Evolutionary conservation across 805 yeast genomes (phyloP), one percentile per base, ranked within the genome.

Genomic region (Candida verbasci): DNA sequence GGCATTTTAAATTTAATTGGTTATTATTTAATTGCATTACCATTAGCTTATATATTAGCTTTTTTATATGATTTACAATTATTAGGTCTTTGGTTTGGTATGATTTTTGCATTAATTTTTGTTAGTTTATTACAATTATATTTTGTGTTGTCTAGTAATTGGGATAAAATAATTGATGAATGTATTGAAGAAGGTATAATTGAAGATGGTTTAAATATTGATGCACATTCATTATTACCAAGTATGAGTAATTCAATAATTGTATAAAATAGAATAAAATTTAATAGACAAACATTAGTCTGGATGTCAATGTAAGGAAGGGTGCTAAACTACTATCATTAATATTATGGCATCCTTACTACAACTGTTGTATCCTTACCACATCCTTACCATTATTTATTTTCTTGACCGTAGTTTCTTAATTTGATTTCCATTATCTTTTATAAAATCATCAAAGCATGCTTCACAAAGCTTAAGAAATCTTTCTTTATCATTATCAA

Each of bases 11-110:
- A 73, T 49, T 47, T 76, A 24, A 51, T 70, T 14, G 58, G 70
- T 34, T 75, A 73, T 45, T 75, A 75, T 45, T 41, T 62, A 5
- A 51, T 75, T 34, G 79, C 77, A 2, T 56, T 72, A 28, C 81
- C 81, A 1, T 53, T 59, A 34, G 77, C 74, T 16, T 53, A 65
- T 31, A 34, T 62, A 11, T 58, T 68, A 29, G 76, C 76, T 2
- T 72, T 73, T 45, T 44, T 58, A 30, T 53, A 62, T 24, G 44
- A 60, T 5, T 44, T 62, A 41, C 58, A 60, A 41, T 65, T 74
- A 24, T 38, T 61, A 10, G 79, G 79, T 0, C 53, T 74, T 34
- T 74, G 80, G 79, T 34, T 64, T 15, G 80, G 73, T 3, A 56
- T 72, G 53, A 56, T 66, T 4, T 49, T 65, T 25, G 77, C 74